Conservation (phyloP, 2,329 filamentous ascomycete genomes). For the Passalora sequoiae region DNA sequence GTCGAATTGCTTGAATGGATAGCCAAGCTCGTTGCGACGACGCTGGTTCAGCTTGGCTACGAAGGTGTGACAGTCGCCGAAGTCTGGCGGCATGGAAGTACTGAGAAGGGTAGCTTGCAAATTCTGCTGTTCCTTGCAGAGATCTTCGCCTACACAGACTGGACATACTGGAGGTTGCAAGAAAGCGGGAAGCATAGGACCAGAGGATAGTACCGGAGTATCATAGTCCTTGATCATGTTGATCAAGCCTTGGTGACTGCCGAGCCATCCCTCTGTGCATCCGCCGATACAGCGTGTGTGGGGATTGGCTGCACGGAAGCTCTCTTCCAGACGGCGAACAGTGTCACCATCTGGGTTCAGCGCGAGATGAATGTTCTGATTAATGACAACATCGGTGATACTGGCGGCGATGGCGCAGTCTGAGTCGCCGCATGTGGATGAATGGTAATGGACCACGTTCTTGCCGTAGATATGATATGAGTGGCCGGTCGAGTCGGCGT, state of each 20-base stretch:
- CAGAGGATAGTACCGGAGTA: slow-evolving; percentile 8
- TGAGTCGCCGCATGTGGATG: neutral
- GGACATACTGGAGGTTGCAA: slow-evolving; percentile 24
- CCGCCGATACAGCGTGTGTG: slow-evolving; percentile 10
- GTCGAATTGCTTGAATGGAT: slow-evolving; percentile 26
- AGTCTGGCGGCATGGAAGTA: slow-evolving; percentile 1
- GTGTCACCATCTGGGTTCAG: slow-evolving; percentile 20
- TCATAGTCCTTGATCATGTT: slow-evolving; percentile 21
- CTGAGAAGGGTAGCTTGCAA: slow-evolving; percentile 17
- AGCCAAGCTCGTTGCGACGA: slow-evolving; percentile 16
- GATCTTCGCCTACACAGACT: slow-evolving; percentile 24
- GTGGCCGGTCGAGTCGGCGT: slow-evolving; percentile 6
- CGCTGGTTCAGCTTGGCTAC: slow-evolving; percentile 14
- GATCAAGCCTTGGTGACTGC: slow-evolving; percentile 8
- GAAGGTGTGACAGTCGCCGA: slow-evolving; percentile 17
- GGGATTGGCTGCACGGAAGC: slow-evolving; percentile 9
- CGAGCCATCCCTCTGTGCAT: slow-evolving; percentile 24
- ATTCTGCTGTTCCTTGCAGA: slow-evolving; percentile 22
- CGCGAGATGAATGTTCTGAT: slow-evolving; percentile 10
- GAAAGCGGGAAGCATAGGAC: slow-evolving; percentile 2
- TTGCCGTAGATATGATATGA: slow-evolving; percentile 25
- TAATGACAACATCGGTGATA: slow-evolving; percentile 13
- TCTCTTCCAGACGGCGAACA: slow-evolving; percentile 15
- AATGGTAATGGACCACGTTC: slow-evolving; percentile 9
- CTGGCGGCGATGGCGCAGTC: slow-evolving; percentile 8